Evolutionary conservation across 495 filamentous ascomycete species (phyloP), one percentile per base, ranked within the genome.

Genomic region (Beverwykella pulmonaria): DNA sequence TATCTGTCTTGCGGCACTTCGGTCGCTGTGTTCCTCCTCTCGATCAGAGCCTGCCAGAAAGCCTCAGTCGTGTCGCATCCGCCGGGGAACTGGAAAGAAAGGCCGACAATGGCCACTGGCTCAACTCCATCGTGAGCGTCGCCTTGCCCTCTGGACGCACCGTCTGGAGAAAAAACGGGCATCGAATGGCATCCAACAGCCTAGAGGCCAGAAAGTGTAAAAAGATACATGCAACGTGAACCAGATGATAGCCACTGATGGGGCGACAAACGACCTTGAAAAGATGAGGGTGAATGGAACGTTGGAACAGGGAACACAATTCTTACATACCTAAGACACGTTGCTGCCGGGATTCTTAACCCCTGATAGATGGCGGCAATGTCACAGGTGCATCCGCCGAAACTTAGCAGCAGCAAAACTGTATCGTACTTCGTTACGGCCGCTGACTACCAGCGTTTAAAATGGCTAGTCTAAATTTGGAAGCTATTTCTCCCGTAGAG

Each of bases 21-120:
- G 1, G 64, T 41, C 27, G n/a, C n/a, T 1, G 64, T 22, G 30
- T 26, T 39, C 26, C 52, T 19, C 19, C 22, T 53, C 26, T 68
- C 52, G 5, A 53, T 6, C n/a, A 68, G 50, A 1, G 22, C 14
- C 2, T 54, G 1, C 64, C 64, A 68, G 44, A 68, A 62, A 0
- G 41, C 27, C 5, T 49, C 50, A n/a, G 44, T 7, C 2, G 49
- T 23, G 23, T 26, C 32, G 19, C 4, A 9, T 14, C 34, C 59
- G 19, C 59, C 58, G 1, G 65, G 58, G n/a, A 68, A 63, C 19
- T 63, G 32, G 55, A 60, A 60, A 15, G 63, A 39, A 4, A 60
- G 20, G 17, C 63, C 63, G 15, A 67, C 26, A 17, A 67, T 53
- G 20, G 63, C 63, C 17, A 67, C 39, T 3, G 52, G 25, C 10